Evolutionary conservation across 192 early-diverging fungal species (phyloP), one percentile per base, ranked within the genome.

Genomic region (Coemansia erecta): DNA sequence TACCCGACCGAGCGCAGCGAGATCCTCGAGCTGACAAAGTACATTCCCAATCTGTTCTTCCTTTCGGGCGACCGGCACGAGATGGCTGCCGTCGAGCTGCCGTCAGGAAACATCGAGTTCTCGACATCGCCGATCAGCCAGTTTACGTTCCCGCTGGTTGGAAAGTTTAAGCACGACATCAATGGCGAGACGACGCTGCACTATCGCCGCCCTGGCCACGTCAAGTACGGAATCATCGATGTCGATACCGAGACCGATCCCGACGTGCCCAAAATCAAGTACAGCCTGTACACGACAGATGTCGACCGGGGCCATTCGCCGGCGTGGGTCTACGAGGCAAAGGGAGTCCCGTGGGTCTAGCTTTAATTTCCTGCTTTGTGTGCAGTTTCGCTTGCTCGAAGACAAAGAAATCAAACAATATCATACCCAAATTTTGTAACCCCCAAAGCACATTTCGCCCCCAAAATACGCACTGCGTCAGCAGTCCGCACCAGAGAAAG

Each of bases 21-120:
- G 49, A 72, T 83, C 21, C 63, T 83, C 10, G 60, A 47, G 2
- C 21, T 75, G 42, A 79, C 73, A 0, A 52, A 61, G 33, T 19
- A 69, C 23, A 59, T 76, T 1, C 76, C 73, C 23, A 80, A 80
- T 19, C 53, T 76, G 45, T 66, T 73, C 26, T 71, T 68, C 46
- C 68, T 83, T 18, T 73, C 73, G 11, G 81, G 81, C n/a, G 81
- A 83, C 65, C 70, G 81, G 12, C 81, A 83, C 53, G 81, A 78
- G 43, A 78, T 77, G 68, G 75, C 76, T 2, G 76, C 77, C 0
- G 66, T 69, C 2, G 66, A 66, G 45, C 65, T 77, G 53, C 61
- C 67, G 8, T 72, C 66, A 11, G 73, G 74, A 1, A 77, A 76
- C 61, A 60, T 77, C 12, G 81, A 82, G 65, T 79, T 79, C 17